Conservation (phyloP, 2,329 filamentous ascomycete species). For the Pseudocercospora fijiensis region DNA sequence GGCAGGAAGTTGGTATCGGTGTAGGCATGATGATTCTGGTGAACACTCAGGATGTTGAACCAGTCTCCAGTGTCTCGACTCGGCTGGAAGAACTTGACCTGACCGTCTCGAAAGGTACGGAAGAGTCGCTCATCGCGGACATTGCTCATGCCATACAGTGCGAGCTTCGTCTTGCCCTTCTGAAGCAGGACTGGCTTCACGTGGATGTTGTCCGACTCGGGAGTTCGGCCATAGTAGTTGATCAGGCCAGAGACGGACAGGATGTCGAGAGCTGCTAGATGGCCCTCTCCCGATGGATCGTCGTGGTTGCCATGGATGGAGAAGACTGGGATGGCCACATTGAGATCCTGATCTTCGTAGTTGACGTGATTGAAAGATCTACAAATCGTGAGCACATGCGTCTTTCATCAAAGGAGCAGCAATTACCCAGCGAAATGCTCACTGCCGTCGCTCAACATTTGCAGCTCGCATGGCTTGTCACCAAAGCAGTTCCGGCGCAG, state of each 20-base stretch:
- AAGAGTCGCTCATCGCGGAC: constrained; percentile 94
- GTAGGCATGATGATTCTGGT: constrained; percentile 93
- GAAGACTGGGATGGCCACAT: constrained; percentile 94
- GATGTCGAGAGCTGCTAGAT: constrained; percentile 85
- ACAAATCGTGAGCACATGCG: constrained; percentile 15
- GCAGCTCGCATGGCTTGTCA: constrained; percentile 90
- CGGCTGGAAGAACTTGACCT: constrained; percentile 90
- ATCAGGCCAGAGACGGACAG: constrained; percentile 86
- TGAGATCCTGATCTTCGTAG: constrained; percentile 96
- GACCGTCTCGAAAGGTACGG: constrained; percentile 86
- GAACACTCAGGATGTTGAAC: constrained; percentile 94
- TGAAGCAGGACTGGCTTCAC: constrained; percentile 90
- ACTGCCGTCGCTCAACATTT: constrained; percentile 89
- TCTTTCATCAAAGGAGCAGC: background rate
- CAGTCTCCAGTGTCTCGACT: constrained; percentile 78
- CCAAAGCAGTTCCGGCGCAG: constrained; percentile 91
- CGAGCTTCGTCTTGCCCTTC: constrained; percentile 89
- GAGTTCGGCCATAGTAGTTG: constrained; percentile 93
- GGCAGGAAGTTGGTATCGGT: constrained; percentile 92
- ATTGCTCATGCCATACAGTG: constrained; percentile 91
- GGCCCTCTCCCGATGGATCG: constrained; percentile 93
- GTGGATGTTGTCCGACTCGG: constrained; percentile 89
- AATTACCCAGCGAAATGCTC: constrained; percentile 67
- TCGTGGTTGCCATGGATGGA: constrained; percentile 99
- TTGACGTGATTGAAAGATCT: constrained; percentile 88